Percentiles rank a stretch among this genome's conserved stretches.
These are phyloP conservation scores for Onygenales sp. DNA, from an alignment of 2,329 filamentous ascomycete genomes.

Conservation along the genomic window DNA sequence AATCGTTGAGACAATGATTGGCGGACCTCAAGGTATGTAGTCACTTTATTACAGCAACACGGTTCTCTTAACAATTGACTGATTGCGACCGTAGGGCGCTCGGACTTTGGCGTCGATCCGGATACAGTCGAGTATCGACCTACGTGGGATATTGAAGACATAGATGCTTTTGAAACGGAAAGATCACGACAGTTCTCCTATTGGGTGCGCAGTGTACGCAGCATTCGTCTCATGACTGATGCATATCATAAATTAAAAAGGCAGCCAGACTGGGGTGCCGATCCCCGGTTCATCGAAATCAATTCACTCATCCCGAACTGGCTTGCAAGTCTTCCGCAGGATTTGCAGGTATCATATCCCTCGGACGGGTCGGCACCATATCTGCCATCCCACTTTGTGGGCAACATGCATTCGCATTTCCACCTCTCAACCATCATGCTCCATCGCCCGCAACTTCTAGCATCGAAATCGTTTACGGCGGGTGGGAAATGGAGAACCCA, in stretches of 20 bases:
- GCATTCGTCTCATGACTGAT: slow-evolving; percentile 67
- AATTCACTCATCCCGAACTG: slow-evolving; percentile 69
- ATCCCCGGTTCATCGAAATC: slow-evolving; percentile 71
- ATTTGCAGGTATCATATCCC: slow-evolving; percentile 70
- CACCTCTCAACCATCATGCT: slow-evolving; percentile 78
- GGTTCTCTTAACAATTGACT: slow-evolving; percentile 17
- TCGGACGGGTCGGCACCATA: slow-evolving; percentile 70
- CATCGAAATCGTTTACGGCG: slow-evolving; percentile 59
- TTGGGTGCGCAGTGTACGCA: slow-evolving; percentile 66
- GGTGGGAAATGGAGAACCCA: slow-evolving; percentile 79
- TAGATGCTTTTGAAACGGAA: slow-evolving; percentile 66
- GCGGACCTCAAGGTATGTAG: slow-evolving; percentile 72
- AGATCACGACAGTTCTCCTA: slow-evolving; percentile 78
- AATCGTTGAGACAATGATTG: slow-evolving; percentile 82
- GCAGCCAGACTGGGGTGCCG: slow-evolving; percentile 75
- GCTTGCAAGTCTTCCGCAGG: slow-evolving; percentile 65
- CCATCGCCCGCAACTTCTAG: slow-evolving; percentile 73
- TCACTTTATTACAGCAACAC: slow-evolving; percentile 10
- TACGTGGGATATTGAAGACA: slow-evolving; percentile 52
- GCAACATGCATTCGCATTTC: slow-evolving; percentile 83
- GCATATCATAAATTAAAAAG: slow-evolving; percentile 65
- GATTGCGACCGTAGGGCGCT: slow-evolving; percentile 49
- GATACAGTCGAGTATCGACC: slow-evolving; percentile 68
- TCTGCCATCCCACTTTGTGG: slow-evolving; percentile 77
- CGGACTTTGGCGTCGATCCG: slow-evolving; percentile 65